Base-by-base conservation (phyloP, 2,329 filamentous ascomycete species). In the Colletotrichum magnum region DNA sequence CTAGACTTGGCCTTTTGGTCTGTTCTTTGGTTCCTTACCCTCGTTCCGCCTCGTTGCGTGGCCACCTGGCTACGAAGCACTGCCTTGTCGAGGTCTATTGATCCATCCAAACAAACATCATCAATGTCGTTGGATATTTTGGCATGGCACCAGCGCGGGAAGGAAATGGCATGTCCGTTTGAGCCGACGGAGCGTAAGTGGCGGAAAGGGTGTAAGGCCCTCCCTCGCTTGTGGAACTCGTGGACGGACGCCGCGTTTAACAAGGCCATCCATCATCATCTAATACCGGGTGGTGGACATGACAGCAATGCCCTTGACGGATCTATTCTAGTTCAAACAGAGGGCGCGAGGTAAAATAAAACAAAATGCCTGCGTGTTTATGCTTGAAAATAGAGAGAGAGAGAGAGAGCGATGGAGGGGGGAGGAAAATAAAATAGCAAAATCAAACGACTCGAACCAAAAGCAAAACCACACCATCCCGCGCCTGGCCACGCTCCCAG, bases 381-480 rank as follows among this genome's bases (percentile, higher is more conserved):
- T 36, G 32, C 32, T 36, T 36, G 32, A 7, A 36, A 36, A 36
- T 36, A 10, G 32, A 36, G 32, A 9, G 32, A 18, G 18, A 18
- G 18, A 18, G 18, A 36, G 32, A 24, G 21, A 2, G 21, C 21
- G 32, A 36, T 36, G 32, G 32, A 47, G 26, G 53, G 26, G 4
- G 51, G 15, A 53, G 4, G 51, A 26, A 53, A 28, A 9, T 36
- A 32, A 32, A 32, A 32, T 32, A 24, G 21, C 21, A 32, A 58
- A 58, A 32, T 24, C 41, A 45, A 21, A 59, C 60, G 51, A 63
- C 5, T 63, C 41, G 43, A 56, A 48, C 39, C 51, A 54, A 39
- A 47, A 39, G 41, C 24, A 58, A 47, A 15, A 18, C 9, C 12
- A 50, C 45, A 43, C 21, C 52, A 64, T 64, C 52, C 59, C 59